phyloP scores from a whole-genome alignment of 1,139 yeast species.

The Saccharomycopsis phalli region DNA sequence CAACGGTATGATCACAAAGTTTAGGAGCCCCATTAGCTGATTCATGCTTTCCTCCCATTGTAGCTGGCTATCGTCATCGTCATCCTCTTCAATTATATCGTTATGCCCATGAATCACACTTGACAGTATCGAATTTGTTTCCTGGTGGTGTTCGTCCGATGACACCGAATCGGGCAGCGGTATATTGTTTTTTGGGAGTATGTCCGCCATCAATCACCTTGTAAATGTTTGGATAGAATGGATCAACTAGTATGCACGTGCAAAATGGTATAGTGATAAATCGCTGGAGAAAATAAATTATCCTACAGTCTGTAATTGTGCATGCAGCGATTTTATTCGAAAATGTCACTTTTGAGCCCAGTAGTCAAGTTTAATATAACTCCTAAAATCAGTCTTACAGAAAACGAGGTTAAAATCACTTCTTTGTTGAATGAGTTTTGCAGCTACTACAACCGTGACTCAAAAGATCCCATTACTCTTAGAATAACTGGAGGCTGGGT shows the following conservation, averaged over 20 bases:
- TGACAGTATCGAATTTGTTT: constrained; percentile 1
- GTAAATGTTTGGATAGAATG: no score
- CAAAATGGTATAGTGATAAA: no score
- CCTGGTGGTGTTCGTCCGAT: constrained; percentile 6
- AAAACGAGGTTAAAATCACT: constrained; percentile 41
- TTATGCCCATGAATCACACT: no score
- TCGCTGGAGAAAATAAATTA: no score
- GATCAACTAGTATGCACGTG: no score
- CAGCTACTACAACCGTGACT: constrained; percentile 28
- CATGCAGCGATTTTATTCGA: background rate
- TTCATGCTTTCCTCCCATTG: constrained; percentile 52
- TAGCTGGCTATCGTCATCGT: constrained; percentile 33
- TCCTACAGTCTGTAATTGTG: no score
- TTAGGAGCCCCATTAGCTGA: constrained; percentile 39
- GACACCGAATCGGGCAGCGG: constrained; percentile 15
- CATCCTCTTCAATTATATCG: constrained; percentile 1
- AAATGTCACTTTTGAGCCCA: constrained; percentile 5
- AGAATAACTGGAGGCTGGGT: constrained; percentile 99
- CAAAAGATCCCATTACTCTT: constrained; percentile 35
- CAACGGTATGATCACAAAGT: constrained; percentile 42
- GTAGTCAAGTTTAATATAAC: background rate
- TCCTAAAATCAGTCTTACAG: constrained; percentile 19
- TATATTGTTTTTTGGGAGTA: background rate
- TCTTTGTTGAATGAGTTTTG: constrained; percentile 39
- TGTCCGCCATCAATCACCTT: no score